phyloP scores from a whole-genome alignment of 495 filamentous ascomycete species.

The Aspergillus sclerotioniger region DNA sequence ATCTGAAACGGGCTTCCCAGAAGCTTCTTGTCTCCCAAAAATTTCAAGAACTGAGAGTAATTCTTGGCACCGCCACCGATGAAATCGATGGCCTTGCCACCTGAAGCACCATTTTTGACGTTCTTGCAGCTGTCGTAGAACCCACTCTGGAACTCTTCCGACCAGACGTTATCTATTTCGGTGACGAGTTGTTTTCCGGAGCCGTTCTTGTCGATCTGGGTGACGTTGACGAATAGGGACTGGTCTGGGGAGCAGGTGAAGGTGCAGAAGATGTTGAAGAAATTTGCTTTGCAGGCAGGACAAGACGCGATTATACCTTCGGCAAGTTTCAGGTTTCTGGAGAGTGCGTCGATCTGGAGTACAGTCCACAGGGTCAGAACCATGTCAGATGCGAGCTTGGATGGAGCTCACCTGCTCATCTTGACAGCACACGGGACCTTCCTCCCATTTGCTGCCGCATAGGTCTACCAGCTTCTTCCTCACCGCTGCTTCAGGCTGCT shows the following conservation, averaged over 20 bases:
- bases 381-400: conserved; percentile 1
- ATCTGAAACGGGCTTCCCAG: conserved; percentile 94
- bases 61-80: conserved; percentile 95
- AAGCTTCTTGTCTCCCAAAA: conserved; percentile 87
- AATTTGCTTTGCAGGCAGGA: conserved; percentile 94
- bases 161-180: conserved; percentile 88
- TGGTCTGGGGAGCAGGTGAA: conserved; percentile 98
- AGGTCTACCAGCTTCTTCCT: conserved; percentile 76
- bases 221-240: conserved; percentile 92
- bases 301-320: conserved; percentile 86
- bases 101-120: conserved; percentile 93
- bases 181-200: conserved; percentile 72
- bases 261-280: conserved; percentile 95
- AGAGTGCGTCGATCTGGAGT: conserved; percentile 68
- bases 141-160: conserved; percentile 77
- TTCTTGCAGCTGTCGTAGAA: conserved; percentile 98
- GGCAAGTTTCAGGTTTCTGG: conserved; percentile 79
- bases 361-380: not conserved
- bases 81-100: conserved; percentile 86
- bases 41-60: conserved; percentile 78
- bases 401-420: conserved; percentile 64
- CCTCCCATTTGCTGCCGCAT: conserved; percentile 81
- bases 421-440: conserved; percentile 80
- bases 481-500: conserved; percentile 64
- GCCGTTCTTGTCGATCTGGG: conserved; percentile 62